Evolutionary conservation across 345 rosid species (phyloP), one percentile per base, ranked within the genome.

Genomic region (Lumnitzera littorea): DNA sequence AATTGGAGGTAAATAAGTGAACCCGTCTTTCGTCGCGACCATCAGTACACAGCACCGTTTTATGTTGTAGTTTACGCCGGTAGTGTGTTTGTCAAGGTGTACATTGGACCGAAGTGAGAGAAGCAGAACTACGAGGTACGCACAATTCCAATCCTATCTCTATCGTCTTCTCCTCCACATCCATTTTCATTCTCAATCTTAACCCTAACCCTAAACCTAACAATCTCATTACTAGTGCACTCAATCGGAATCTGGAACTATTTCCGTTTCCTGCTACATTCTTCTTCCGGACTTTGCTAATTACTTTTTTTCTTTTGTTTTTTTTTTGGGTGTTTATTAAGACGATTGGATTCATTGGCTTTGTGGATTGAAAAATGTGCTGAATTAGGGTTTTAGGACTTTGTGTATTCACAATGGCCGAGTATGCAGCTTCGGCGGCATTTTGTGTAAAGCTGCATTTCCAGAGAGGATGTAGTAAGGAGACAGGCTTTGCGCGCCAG

Each of bases 381-480:
- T 76, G 80, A 74, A 62, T 58, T 68, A 50, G 50, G 61, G 48
- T 15, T 56, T 14, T 48, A 14, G 58, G 17, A 12, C 20, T 20
- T 11, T 15, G 13, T 62, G 60, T 62, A 9, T 58, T 47, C 74
- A 67, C 5, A 27, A 88, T 85, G 96, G 89, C 83, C 48, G 78
- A 74, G 41, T 80, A 62, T 62, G 72, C 65, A 57, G 70, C 83
- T 60, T 76, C 75, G 11, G 70, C 75, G 12, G 67, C 78, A 16
- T 69, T 72, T 36, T 82, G 76, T 67, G 43, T 74, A 58, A 82
- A 76, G 80, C 73, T 70, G 56, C 78, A 58, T 48, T n/a, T 67
- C 61, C 80, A 72, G 73, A 53, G 58, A 15, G 58, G 50, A 58
- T 63, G 67, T 7, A 61, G 54, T 51, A 59, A 57, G 46, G 74